Evolutionary conservation across 331 rosid genomes (phyloP), one percentile per base, ranked within the genome.

Genomic region (Arachis monticola): DNA sequence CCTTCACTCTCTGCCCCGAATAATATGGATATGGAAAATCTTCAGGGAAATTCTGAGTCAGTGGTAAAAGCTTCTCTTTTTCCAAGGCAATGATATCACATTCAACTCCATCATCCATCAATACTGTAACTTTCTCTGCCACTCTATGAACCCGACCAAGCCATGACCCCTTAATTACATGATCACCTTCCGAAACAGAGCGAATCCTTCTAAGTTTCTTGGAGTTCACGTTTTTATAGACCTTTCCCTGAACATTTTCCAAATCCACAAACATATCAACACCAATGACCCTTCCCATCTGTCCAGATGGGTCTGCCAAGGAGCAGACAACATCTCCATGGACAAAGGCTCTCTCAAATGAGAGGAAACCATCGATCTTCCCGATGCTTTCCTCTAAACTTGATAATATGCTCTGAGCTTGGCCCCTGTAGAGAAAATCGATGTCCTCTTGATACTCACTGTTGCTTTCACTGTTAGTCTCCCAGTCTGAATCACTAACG

Each of bases 1-100:
- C 83, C 83, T 81, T 74, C 48, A 95, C 96, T 85, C 96, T 92
- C 82, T 87, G 99, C 64, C 97, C 99, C 7, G 96, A 97, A 81
- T 90, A 95, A 72, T 88, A 95, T 58, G 99, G 93, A 77, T 72
- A 92, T 85, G 86, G 97, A 4, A 85, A 82, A 76, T 95, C 97
- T 75, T 92, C 97, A 12, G 84, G 77, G 60, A 87, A 71, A 78
- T 89, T 85, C 66, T 68, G 71, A 70, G 88, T 83, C 73, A 89
- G 32, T 6, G 99, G 96, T 52, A 81, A 44, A 73, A 95, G 64
- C 79, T 80, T 95, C 31, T 86, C 93, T 76, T 69, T 89, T 75
- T 92, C 93, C 62, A 61, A 80, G 40, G 88, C 83, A 70, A 76
- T 80, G 72, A 92, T 84, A 78, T 82, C 90, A 79, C 83, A 74